Evolutionary conservation across 2,329 filamentous ascomycete genomes (phyloP).

Genomic region (Pestalotiopsis sp.): DNA sequence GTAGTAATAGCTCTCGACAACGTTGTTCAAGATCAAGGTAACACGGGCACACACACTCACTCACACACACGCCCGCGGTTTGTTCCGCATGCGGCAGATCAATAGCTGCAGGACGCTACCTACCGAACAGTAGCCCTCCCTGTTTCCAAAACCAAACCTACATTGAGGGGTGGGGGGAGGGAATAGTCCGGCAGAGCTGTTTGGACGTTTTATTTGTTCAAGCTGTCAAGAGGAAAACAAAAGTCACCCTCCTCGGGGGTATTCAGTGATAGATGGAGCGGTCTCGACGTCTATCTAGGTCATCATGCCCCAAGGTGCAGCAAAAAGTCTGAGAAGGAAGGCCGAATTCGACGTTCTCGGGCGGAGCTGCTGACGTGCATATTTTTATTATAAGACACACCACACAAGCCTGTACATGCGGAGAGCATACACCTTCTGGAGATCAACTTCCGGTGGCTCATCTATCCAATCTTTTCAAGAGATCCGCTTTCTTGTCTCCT

Average conservation of each 20-base stretch:
- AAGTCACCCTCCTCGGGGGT: background rate
- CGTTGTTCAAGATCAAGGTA: too few relatives aligned
- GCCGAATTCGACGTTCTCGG: background rate
- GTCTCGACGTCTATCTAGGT: background rate
- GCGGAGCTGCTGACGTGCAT: constrained; percentile 11
- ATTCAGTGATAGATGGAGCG: background rate
- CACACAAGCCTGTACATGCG: background rate
- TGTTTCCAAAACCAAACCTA: background rate
- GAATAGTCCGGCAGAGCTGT: background rate
- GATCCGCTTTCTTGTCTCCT: background rate
- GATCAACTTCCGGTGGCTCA: background rate
- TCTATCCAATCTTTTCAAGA: background rate
- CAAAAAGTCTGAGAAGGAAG: background rate
- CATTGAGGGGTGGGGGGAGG: background rate
- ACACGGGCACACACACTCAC: too few relatives aligned
- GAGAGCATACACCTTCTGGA: background rate
- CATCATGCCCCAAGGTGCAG: background rate
- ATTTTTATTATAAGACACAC: background rate
- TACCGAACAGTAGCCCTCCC: background rate
- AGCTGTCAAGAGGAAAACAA: background rate
- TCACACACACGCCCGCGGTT: background rate
- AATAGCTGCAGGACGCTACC: background rate
- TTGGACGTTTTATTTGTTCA: background rate
- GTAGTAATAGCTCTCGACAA: too few relatives aligned
- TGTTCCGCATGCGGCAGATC: background rate